Percentiles rank a stretch among this genome's conserved stretches.
These are phyloP conservation scores for Phytophthora sp. DNA, from an alignment of 352 stramenopile genomes.

Conservation along the genomic window DNA sequence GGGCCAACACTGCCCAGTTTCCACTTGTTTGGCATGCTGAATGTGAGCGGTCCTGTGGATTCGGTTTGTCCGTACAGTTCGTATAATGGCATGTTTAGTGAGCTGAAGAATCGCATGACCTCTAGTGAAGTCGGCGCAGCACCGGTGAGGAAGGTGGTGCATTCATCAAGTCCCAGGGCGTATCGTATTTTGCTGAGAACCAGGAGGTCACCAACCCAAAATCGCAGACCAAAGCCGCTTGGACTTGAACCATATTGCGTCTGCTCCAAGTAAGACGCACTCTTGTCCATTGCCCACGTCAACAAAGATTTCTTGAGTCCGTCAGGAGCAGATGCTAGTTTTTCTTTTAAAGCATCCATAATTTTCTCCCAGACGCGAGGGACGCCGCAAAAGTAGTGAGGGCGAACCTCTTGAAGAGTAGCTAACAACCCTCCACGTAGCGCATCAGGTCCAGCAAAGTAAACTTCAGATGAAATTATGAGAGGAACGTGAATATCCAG, in stretches of 20 bases:
- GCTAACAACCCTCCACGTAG: constrained; percentile 67
- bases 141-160: constrained; percentile 75
- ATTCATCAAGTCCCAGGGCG: constrained; percentile 75
- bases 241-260: constrained; percentile 70
- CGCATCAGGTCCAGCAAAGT: constrained; percentile 78
- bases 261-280: constrained; percentile 55
- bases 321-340: constrained; percentile 19
- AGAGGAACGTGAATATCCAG: constrained; percentile 82
- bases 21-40: constrained; percentile 64
- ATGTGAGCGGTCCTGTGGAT: constrained; percentile 78
- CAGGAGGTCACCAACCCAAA: constrained; percentile 82
- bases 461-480: constrained; percentile 63
- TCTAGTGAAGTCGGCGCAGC: constrained; percentile 69
- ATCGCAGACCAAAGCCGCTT: constrained; percentile 65
- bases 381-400: constrained; percentile 85
- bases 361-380: constrained; percentile 90
- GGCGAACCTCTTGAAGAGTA: constrained; percentile 69
- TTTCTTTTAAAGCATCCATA: constrained; percentile 78
- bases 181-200: constrained; percentile 80
- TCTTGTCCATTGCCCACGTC: constrained; percentile 82
- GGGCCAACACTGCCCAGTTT: constrained; percentile 79
- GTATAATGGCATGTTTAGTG: constrained; percentile 91
- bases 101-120: constrained; percentile 84
- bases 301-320: constrained; percentile 87
- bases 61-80: constrained; percentile 92